Evolutionary conservation across 805 yeast genomes (phyloP).

Genomic region (Metschnikowia corniflorae): DNA sequence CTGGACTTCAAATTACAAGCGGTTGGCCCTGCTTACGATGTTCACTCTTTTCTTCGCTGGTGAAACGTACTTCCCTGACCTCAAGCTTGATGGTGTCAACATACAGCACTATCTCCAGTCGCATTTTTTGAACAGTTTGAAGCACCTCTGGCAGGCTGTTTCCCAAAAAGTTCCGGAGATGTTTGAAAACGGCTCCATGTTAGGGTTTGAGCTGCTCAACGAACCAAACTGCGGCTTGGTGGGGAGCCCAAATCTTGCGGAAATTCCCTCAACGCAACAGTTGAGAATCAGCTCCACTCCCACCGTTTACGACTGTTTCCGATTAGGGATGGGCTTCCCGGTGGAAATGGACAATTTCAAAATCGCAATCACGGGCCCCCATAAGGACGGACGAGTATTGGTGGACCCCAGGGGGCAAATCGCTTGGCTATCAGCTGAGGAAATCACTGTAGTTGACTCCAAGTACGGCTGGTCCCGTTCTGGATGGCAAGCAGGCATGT

Average conservation of each 20-base stretch:
- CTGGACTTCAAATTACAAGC: constrained; percentile 84
- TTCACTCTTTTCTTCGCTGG: constrained; percentile 86
- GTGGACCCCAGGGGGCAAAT: constrained; percentile 64
- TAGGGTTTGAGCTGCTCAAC: constrained; percentile 83
- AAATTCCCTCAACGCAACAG: constrained; percentile 57
- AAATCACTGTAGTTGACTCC: constrained; percentile 44
- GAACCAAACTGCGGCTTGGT: constrained; percentile 80
- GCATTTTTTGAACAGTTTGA: constrained; percentile 56
- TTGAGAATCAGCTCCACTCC: constrained; percentile 81
- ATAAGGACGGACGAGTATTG: constrained; percentile 49
- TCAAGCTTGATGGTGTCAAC: constrained; percentile 64
- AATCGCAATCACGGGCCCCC: constrained; percentile 75
- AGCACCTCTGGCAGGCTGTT: constrained; percentile 31
- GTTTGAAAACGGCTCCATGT: constrained; percentile 43
- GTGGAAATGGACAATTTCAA: constrained; percentile 66
- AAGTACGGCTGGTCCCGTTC: constrained; percentile 70
- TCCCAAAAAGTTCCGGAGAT: constrained; percentile 27
- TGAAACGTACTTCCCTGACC: constrained; percentile 67
- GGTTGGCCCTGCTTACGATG: constrained; percentile 76
- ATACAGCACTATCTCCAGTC: constrained; percentile 75
- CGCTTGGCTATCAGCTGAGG: constrained; percentile 64
- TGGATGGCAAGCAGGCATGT: constrained; percentile 68
- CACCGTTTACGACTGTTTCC: constrained; percentile 68
- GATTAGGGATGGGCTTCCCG: constrained; percentile 74
- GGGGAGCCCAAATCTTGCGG: constrained; percentile 55